Evolutionary conservation across 2,329 filamentous ascomycete genomes (phyloP), one percentile per base, ranked within the genome.

Genomic region (Pseudogymnoascus destructans): DNA sequence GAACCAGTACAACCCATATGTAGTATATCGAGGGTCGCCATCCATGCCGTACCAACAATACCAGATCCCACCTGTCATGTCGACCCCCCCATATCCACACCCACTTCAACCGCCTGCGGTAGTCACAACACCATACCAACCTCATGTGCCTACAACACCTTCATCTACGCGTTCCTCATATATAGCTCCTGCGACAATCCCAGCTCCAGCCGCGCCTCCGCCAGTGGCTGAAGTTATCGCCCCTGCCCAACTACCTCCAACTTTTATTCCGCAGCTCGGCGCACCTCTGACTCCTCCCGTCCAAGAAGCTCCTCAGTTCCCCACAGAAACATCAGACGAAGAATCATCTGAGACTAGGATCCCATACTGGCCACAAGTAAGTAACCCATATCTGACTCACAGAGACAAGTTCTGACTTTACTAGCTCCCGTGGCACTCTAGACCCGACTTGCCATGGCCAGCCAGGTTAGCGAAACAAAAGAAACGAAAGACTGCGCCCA

Each of bases 361-460:
- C 72, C 74, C 78, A 74, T 46, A 59, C 8, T 27, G 42, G 10
- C 35, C 17, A 60, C 55, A 27, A 21, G 19, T 42, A 64, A 32
- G 68, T 74, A 62, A 74, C 42, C 40, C 19, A 8, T 25, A 25
- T 9, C 27, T 32, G 27, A 36, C 55, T 59, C 35, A 10, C 30
- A 42, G 15, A 17, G 61, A 17, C 58, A 59, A 59, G 27, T 33
- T 32, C 52, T 55, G 19, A 55, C 52, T 55, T 35, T 17, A 55
- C 5, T 32, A 83, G 79, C 70, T 84, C 8, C 81, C 81, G 8
- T 84, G 81, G 80, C 65, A 75, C 23, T 82, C 80, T 0, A 70
- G 69, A 30, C 77, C 78, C 3, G 76, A 79, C 30, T 64, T 70
- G 25, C 70, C 73, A 8, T 85, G 81, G 64, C 80, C 81, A 10